Conservation (phyloP, 2,329 filamentous ascomycete genomes). For the Diatrype stigma region DNA sequence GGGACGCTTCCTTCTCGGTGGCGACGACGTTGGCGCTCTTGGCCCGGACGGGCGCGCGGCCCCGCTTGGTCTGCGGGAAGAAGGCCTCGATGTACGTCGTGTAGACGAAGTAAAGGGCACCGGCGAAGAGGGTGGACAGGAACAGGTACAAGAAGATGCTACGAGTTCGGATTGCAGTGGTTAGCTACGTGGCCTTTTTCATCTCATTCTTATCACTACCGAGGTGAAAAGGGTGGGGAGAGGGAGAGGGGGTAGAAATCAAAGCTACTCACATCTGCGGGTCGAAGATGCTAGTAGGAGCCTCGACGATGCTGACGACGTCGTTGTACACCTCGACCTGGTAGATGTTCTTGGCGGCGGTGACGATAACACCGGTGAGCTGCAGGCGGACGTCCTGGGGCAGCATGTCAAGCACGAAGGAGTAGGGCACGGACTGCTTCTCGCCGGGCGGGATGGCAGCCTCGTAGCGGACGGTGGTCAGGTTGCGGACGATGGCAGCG, state of each 20-base stretch:
- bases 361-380: conserved; percentile 69
- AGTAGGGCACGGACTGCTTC: conserved; percentile 73
- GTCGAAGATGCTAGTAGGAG: conserved; percentile 86
- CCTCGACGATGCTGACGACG: conserved; percentile 81
- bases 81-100: conserved; percentile 95
- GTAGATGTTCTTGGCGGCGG: conserved; percentile 64
- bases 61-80: conserved; percentile 83
- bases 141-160: conserved; percentile 98
- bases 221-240: conserved; percentile 55
- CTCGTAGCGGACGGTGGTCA: conserved; percentile 73
- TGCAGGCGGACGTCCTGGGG: conserved; percentile 82
- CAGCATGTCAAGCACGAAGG: conserved; percentile 86
- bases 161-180: conserved; percentile 23
- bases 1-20: conserved; percentile 43
- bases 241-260: neutral
- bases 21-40: conserved; percentile 53
- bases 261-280: conserved; percentile 77
- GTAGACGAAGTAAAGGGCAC: conserved; percentile 93
- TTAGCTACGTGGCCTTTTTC: conserved; percentile 3
- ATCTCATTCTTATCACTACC: too few relatives aligned
- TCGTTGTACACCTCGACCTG: conserved; percentile 78
- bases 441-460: conserved; percentile 71
- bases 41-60: conserved; percentile 51
- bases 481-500: conserved; percentile 70
- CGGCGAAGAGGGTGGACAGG: conserved; percentile 72